Conservation (phyloP, 805 yeast species). For the Starmerella roubikii region DNA sequence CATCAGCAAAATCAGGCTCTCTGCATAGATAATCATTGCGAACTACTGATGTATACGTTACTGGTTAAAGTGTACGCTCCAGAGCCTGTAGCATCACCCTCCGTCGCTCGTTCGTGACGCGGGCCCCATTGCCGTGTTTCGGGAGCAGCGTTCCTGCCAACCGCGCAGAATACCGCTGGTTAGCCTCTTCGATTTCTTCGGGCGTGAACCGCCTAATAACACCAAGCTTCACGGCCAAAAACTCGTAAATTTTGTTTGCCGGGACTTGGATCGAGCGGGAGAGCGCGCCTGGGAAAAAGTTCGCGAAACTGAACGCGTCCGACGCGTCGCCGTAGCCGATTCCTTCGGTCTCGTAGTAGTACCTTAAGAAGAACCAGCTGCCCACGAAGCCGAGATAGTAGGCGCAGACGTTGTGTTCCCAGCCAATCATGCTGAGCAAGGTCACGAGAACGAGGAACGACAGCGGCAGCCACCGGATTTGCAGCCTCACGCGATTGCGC, state of each 20-base stretch:
- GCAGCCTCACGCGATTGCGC: constrained; percentile 34
- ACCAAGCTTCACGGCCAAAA: constrained; percentile 18
- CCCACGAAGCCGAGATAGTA: constrained; percentile 39
- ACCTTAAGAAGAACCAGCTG: constrained; percentile 68
- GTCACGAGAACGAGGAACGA: constrained; percentile 26
- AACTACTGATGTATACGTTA: no score
- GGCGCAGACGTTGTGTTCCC: constrained; percentile 18
- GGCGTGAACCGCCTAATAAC: constrained; percentile 11
- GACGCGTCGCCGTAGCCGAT: constrained; percentile 68
- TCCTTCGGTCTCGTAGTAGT: constrained; percentile 45
- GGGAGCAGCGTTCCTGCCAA: constrained; percentile 19
- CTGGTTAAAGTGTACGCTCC: constrained; percentile 8
- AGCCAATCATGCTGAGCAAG: constrained; percentile 22
- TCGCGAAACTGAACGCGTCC: constrained; percentile 70
- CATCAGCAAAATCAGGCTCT: neutral
- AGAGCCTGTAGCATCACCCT: constrained; percentile 17
- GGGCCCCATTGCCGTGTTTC: constrained; percentile 8
- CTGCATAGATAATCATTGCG: neutral
- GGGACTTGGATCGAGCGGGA: constrained; percentile 41
- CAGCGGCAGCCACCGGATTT: constrained; percentile 30
- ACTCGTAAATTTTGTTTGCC: constrained; percentile 33
- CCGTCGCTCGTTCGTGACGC: constrained; percentile 19
- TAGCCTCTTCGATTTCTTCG: constrained; percentile 19
- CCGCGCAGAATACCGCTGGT: constrained; percentile 19
- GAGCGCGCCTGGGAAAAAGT: constrained; percentile 62